Evolutionary conservation across 1,284 basidiomycete species (phyloP), one percentile per base, ranked within the genome.

Genomic region (Stygiomarasmius scandens): DNA sequence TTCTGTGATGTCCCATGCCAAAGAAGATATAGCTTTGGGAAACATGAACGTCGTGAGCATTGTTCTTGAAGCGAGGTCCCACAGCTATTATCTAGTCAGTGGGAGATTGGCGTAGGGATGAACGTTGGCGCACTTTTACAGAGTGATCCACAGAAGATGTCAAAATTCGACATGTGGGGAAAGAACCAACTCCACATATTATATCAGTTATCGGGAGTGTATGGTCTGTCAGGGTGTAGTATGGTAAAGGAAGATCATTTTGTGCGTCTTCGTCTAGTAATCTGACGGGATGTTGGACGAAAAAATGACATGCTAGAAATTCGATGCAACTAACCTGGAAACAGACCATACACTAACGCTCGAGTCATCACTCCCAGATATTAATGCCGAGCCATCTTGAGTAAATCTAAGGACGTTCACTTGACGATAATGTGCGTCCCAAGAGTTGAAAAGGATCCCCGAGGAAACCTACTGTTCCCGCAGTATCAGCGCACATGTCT

Each of bases 381-480:
- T 69, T 54, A 99, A 79, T 3, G 89, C 86, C 22, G 83, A 82
- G 34, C 90, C 90, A 67, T 98, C 95, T 34, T 77, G 77, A 4
- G 92, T 92, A 73, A 98, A 98, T 41, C 82, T 83, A 2, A 98
- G 75, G 2, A 91, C 87, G 57, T 86, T 91, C 45, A 98, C 81
- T 65, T 89, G 82, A 50, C 96, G 92, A 74, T 98, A 99, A 73
- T 98, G 96, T 8, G 95, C 96, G 63, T 97, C 96, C 84, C 95
- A 95, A 0, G 91, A 87, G 59, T 91, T 86, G 72, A 91, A 90
- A 47, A 99, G 79, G 44, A 93, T 87, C 6, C 96, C 96, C 2
- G 95, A 96, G 1, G 90, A 81, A 64, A 95, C 80, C 93, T 97
- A 74, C 8, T 34, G 52, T 60, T 50, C 55, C 48, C n/a, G 27